Evolutionary conservation across 1,139 yeast species (phyloP), one percentile per base, ranked within the genome.

Genomic region (Candida tetrigidarum): DNA sequence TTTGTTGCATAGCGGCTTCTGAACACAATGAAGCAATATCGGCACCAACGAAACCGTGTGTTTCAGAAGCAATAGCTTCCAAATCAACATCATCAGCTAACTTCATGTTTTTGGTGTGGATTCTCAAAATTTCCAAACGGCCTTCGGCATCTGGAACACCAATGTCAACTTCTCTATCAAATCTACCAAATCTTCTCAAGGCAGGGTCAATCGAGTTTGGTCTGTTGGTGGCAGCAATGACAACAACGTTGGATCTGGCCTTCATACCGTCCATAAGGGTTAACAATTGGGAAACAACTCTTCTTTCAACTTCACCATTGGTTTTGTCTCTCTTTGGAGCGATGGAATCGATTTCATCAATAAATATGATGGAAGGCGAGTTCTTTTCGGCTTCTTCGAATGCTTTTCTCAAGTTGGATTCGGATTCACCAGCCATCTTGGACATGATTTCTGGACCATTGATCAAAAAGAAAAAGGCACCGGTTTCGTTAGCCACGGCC

Each of bases 391-490:
- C 99, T 73, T 93, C 99, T 71, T 93, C 99, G 60, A 93, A 93
- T 4, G 99, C 99, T 74, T 92, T 92, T 76, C 99, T 85, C 68
- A 93, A 78, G 63, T 93, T 93, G 36, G 96, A 88, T 74, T 93
- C 99, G 18, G 97, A 90, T 72, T 93, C 99, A 76, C 99, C 99
- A 39, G 99, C 99, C 99, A 93, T 93, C 74, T 93, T 93, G 46
- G 98, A 91, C 99, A 93, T 93, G 64, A 93, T 96, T 73, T 93
- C 99, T n/a, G 99, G 99, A 69, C 99, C 99, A 66, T 93, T 93
- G 66, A 93, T 93, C 63, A 93, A 80, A 68, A 93, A 93, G 82
- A 93, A 93, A 68, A 93, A 93, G 1, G 99, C 99, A 62, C 99
- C 99, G 23, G 99, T 93, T 71, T 93, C 99, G 60, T 93, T 93